Evolutionary conservation across 345 rosid genomes (phyloP).

Genomic region (Syzygium oleosum): DNA sequence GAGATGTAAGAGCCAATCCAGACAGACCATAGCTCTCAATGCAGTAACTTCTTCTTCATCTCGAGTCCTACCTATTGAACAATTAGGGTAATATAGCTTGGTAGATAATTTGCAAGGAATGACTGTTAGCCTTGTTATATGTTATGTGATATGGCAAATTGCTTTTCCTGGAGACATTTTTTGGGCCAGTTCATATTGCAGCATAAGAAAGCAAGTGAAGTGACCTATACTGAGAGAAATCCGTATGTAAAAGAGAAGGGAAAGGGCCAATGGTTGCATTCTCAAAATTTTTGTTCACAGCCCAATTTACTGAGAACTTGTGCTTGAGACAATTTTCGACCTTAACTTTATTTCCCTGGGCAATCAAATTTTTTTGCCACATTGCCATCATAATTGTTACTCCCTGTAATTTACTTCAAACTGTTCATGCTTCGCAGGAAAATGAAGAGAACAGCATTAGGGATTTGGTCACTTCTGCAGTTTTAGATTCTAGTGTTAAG

Average conservation of each 20-base stretch:
- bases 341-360: background rate
- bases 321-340: background rate
- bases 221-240: background rate
- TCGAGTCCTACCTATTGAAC: background rate
- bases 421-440: conserved; percentile 23
- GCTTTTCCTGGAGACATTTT: background rate
- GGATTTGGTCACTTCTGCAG: conserved; percentile 33
- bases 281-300: background rate
- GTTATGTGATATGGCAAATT: background rate
- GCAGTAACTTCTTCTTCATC: background rate
- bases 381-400: background rate
- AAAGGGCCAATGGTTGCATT: background rate
- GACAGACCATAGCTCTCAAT: background rate
- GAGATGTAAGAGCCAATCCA: background rate
- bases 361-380: background rate
- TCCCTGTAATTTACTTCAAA: background rate
- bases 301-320: background rate
- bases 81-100: background rate
- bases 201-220: background rate
- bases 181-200: background rate
- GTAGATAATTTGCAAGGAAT: background rate
- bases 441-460: conserved; percentile 38
- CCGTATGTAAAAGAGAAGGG: background rate
- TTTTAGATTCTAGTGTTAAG: conserved; percentile 47
- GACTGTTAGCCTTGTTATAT: background rate